Percentiles rank a stretch among this genome's conserved stretches.
Conservation (phyloP, 371 early-diverging fungal genomes). For the Rhizomucor miehei region DNA sequence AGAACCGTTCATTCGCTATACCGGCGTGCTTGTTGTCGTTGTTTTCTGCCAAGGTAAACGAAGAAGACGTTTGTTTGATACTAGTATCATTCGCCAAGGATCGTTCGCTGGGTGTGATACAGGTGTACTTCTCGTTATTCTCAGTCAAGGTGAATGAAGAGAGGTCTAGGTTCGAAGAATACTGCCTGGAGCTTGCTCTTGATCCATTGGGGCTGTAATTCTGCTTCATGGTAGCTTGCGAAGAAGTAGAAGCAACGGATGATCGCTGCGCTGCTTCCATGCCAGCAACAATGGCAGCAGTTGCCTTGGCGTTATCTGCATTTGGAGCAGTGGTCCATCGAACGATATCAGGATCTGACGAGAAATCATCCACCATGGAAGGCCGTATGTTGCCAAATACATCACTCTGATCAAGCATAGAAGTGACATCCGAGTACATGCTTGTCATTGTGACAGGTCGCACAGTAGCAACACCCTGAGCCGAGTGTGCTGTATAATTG, state of each 20-base stretch:
- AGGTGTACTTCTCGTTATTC: background rate
- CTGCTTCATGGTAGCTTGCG: too few species aligned
- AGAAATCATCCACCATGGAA: slow-evolving; percentile 19
- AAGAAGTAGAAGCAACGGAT: background rate
- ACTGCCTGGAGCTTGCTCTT: too few species aligned
- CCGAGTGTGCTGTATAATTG: slow-evolving; percentile 16
- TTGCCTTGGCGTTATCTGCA: slow-evolving; percentile 8
- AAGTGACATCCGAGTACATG: slow-evolving; percentile 22
- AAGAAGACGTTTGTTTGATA: slow-evolving; percentile 10
- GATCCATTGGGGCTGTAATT: too few species aligned
- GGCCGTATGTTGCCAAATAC: slow-evolving; percentile 7
- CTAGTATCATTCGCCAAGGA: slow-evolving; percentile 10
- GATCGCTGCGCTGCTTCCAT: background rate
- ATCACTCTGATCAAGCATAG: slow-evolving; percentile 3
- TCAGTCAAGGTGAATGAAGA: too few species aligned
- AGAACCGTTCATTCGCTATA: slow-evolving; percentile 6
- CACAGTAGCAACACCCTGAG: slow-evolving; percentile 13
- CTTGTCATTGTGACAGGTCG: slow-evolving; percentile 16
- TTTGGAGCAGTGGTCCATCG: slow-evolving; percentile 32
- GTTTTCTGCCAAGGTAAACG: background rate
- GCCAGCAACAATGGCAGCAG: background rate
- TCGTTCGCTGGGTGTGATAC: background rate
- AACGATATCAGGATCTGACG: slow-evolving; percentile 33
- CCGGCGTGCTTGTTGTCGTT: slow-evolving; percentile 6
- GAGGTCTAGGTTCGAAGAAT: too few species aligned